Evolutionary conservation across 495 filamentous ascomycete species (phyloP).

Genomic region (Aspergillus wentii): DNA sequence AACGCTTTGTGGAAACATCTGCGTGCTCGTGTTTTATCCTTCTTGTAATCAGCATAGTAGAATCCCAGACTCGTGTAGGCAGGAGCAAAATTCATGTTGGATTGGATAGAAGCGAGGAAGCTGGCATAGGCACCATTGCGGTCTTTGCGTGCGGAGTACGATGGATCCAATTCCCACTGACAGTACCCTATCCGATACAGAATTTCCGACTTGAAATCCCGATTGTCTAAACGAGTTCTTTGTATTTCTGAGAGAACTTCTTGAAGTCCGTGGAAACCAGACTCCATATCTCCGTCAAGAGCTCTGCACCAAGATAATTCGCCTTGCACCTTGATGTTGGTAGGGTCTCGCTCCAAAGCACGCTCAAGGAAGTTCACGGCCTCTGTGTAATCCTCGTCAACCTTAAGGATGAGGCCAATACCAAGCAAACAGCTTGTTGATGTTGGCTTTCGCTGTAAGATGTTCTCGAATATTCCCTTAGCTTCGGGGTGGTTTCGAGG

Average conservation of each 20-base stretch:
- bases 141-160: conserved; percentile 64
- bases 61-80: conserved; percentile 91
- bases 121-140: conserved; percentile 73
- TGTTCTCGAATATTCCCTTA: conserved; percentile 70
- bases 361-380: conserved; percentile 74
- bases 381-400: conserved; percentile 77
- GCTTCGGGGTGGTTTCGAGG: conserved; percentile 89
- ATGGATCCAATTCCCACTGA: conserved; percentile 76
- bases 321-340: conserved; percentile 68
- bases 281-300: conserved; percentile 66
- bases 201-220: conserved; percentile 74
- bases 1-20: conserved; percentile 97
- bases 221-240: conserved; percentile 48
- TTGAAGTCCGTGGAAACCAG: conserved; percentile 63
- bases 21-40: conserved; percentile 75
- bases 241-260: conserved; percentile 57
- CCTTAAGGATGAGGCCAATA: conserved; percentile 84
- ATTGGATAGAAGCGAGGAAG: conserved; percentile 80
- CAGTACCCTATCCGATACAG: conserved; percentile 86
- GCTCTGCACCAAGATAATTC: conserved; percentile 90
- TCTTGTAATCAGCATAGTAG: conserved; percentile 89
- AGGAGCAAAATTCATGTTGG: conserved; percentile 84
- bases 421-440: conserved; percentile 82
- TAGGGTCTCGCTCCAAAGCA: conserved; percentile 64
- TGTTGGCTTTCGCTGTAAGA: conserved; percentile 64